Evolutionary conservation across 2,329 filamentous ascomycete species (phyloP).

Genomic region (Xylariaceae sp.): DNA sequence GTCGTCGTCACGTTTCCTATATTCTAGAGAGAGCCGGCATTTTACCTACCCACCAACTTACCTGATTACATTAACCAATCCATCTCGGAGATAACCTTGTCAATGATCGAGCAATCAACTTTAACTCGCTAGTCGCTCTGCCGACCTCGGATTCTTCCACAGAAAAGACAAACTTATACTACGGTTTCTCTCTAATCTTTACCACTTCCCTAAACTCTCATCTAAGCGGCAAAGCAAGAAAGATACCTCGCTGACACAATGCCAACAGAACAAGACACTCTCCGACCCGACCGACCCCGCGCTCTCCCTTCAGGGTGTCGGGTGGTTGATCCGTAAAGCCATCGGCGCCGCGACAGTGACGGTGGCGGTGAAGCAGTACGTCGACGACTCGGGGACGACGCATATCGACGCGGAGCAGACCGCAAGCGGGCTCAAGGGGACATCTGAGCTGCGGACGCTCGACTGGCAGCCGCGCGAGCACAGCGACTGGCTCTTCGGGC

Average conservation of each 20-base stretch:
- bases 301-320: slow-evolving; percentile 74
- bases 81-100: too few species aligned
- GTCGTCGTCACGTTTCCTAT: neutral
- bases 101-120: too few species aligned
- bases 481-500: slow-evolving; percentile 81
- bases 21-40: neutral
- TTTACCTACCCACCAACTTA: neutral
- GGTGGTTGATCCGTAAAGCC: slow-evolving; percentile 75
- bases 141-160: too few species aligned
- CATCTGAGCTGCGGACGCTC: slow-evolving; percentile 60
- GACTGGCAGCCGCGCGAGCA: slow-evolving; percentile 66
- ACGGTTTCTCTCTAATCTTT: too few species aligned
- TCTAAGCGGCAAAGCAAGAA: too few species aligned
- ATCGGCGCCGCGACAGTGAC: slow-evolving; percentile 73
- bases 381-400: slow-evolving; percentile 51
- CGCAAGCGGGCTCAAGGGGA: slow-evolving; percentile 74
- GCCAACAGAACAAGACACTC: slow-evolving; percentile 72
- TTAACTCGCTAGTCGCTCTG: too few species aligned
- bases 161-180: too few species aligned
- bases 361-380: slow-evolving; percentile 65
- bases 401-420: slow-evolving; percentile 78
- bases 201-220: too few species aligned
- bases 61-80: neutral
- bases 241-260: neutral
- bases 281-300: slow-evolving; percentile 73